A percentile compares a stretch with the other conserved stretches of the same genome.
Evolutionary conservation across 352 stramenopile genomes (phyloP).

Genomic region (Bremia lactucae): DNA sequence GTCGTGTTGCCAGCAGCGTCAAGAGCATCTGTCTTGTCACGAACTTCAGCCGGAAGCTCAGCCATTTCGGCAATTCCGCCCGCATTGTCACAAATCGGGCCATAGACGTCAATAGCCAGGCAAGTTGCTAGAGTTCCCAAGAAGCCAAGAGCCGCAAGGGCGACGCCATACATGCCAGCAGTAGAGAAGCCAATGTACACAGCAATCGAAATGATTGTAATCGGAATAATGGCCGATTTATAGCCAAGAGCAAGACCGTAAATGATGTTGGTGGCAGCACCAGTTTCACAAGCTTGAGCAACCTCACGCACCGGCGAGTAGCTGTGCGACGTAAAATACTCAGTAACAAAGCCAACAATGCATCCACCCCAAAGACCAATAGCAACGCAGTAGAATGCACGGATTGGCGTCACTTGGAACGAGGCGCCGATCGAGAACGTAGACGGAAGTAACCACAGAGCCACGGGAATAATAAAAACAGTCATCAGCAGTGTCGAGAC

Average conservation of each 20-base stretch:
- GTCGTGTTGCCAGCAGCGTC: slow-evolving; percentile 99
- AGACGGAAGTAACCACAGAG: slow-evolving; percentile 87
- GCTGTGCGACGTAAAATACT: slow-evolving; percentile 99
- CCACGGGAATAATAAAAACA: slow-evolving; percentile 82
- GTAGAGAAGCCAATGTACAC: slow-evolving; percentile 96
- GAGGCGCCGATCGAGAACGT: slow-evolving; percentile 79
- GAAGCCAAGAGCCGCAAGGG: slow-evolving; percentile 96
- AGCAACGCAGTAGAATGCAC: slow-evolving; percentile 89
- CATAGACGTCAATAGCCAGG: slow-evolving; percentile 99
- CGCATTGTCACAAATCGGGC: slow-evolving; percentile 98
- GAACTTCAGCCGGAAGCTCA: slow-evolving; percentile 92
- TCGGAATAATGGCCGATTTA: slow-evolving; percentile 98
- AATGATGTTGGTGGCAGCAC: slow-evolving; percentile 99
- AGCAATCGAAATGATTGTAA: slow-evolving; percentile 95
- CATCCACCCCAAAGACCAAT: slow-evolving; percentile 95
- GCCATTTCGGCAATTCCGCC: slow-evolving; percentile 99
- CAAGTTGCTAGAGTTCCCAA: slow-evolving; percentile 96
- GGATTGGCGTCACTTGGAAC: slow-evolving; percentile 72
- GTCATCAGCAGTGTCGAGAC: slow-evolving; percentile 95
- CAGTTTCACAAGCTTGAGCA: slow-evolving; percentile 95
- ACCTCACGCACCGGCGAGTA: slow-evolving; percentile 95
- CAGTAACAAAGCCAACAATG: slow-evolving; percentile 97
- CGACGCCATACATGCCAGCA: slow-evolving; percentile 95
- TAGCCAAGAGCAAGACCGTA: slow-evolving; percentile 98
- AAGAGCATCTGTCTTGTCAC: slow-evolving; percentile 98